Percentiles rank a stretch among this genome's conserved stretches.
phyloP scores from a whole-genome alignment of 2,329 filamentous ascomycete species.

The Sclerotinia spermophila region DNA sequence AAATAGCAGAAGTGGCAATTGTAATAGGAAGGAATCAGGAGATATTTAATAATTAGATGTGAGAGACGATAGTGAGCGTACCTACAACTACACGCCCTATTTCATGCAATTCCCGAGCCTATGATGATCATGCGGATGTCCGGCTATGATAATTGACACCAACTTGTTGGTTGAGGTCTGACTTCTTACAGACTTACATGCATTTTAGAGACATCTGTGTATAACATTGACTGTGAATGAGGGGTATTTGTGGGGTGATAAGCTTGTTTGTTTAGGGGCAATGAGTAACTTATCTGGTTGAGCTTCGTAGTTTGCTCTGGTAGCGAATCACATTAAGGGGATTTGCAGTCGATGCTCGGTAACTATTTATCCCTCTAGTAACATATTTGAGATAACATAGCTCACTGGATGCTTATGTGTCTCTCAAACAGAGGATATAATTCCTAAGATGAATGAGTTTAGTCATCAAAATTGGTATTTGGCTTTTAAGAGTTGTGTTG shows the following conservation, averaged over 20 bases:
- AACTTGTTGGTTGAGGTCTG: neutral
- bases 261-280: neutral
- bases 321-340: neutral
- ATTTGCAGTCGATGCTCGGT: neutral
- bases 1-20: neutral
- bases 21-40: neutral
- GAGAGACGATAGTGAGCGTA: neutral
- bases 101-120: neutral
- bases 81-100: neutral
- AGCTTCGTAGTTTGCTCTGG: neutral
- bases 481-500: too few relatives aligned
- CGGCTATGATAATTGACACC: neutral
- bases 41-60: neutral
- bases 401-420: neutral
- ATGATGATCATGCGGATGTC: neutral
- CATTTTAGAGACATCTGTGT: neutral
- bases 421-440: neutral
- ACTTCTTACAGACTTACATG: neutral
- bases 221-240: neutral
- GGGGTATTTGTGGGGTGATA: neutral
- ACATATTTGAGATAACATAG: neutral
- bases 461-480: too few relatives aligned
- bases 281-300: neutral
- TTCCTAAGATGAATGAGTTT: neutral
- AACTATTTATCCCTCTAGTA: neutral